Base-by-base conservation (phyloP, 2,329 filamentous ascomycete genomes). In the Hypoxylon sp. region DNA sequence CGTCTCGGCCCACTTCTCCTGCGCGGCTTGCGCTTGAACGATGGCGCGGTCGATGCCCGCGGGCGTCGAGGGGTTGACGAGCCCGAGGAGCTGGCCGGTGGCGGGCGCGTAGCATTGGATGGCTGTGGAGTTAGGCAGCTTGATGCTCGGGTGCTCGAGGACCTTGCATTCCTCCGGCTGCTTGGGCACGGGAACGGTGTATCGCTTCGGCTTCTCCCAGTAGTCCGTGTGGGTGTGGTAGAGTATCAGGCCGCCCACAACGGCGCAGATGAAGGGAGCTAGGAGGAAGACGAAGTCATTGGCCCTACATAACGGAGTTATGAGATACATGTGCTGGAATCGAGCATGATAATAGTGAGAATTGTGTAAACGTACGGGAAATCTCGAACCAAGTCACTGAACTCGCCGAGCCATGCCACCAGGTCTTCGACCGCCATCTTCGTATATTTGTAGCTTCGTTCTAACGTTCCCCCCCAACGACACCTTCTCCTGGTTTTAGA, bases 61-160 rank as follows among this genome's bases (percentile, higher is more conserved):
- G 1, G 86, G 78, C 1, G 91, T 92, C 7, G 88, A 86, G 15
- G 94, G 91, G 73, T 90, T 91, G 74, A 94, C 82, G 65, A 85
- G 81, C 50, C 91, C 92, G 21, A 99, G 86, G 58, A 91, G 84
- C 69, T 90, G 84, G 62, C 95, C 95, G 20, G 92, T 97, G 1
- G 94, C 94, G 1, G 95, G 95, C 38, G 89, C 90, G 74, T 95
- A 95, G 77, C 91, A 96, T 76, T 91, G 90, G 58, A 96, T 88
- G 6, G 87, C 83, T 1, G 83, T 82, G 33, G 86, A 86, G 13
- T 86, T 87, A 1, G 84, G 72, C n/a, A 84, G 81, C 76, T 88
- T 89, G 71, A 92, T 79, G 15, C 79, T 80, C 1, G 88, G 81
- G 29, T 81, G 72, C 11, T 87, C 79, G 29, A 92, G 78, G 27